phyloP scores from a whole-genome alignment of 495 filamentous ascomycete species.

The Penicillium chermesinum region DNA sequence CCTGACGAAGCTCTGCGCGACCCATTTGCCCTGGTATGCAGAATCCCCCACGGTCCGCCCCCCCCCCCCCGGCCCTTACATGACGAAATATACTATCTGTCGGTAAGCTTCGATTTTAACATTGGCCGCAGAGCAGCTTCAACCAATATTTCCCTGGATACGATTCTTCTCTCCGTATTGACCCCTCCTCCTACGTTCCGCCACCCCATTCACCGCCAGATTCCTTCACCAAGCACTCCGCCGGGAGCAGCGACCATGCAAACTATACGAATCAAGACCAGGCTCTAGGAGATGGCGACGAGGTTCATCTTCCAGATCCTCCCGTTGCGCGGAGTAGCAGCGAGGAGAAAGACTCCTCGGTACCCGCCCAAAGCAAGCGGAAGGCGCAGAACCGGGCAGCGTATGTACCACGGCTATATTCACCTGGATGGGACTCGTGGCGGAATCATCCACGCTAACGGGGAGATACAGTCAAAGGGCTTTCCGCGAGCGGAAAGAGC shows the following conservation, averaged over 20 bases:
- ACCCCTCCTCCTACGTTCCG: constrained; percentile 29
- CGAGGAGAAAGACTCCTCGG: constrained; percentile 65
- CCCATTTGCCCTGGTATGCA: constrained; percentile 25
- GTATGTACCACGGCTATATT: too few relatives aligned
- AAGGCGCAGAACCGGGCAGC: constrained; percentile 97
- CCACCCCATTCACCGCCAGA: constrained; percentile 44
- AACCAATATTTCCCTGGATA: constrained; percentile 35
- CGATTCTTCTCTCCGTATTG: constrained; percentile 33
- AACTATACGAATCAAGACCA: constrained; percentile 17
- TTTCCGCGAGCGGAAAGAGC: constrained; percentile 94
- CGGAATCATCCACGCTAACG: too few relatives aligned
- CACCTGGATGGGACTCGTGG: too few relatives aligned
- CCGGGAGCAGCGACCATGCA: constrained; percentile 27
- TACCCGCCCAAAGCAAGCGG: constrained; percentile 75
- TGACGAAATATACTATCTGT: not conserved
- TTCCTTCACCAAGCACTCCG: constrained; percentile 38
- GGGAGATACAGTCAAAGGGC: constrained; percentile 86
- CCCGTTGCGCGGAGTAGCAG: constrained; percentile 42
- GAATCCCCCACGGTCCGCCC: too few relatives aligned
- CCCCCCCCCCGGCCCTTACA: not conserved
- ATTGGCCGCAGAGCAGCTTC: constrained; percentile 14
- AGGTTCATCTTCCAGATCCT: constrained; percentile 23
- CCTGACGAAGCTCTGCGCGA: constrained; percentile 25
- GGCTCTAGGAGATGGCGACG: constrained; percentile 31
- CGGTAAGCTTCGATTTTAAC: not conserved